These are phyloP conservation scores for Mallotus japonicus DNA, from an alignment of 441 rosid species.

Conservation along the genomic window DNA sequence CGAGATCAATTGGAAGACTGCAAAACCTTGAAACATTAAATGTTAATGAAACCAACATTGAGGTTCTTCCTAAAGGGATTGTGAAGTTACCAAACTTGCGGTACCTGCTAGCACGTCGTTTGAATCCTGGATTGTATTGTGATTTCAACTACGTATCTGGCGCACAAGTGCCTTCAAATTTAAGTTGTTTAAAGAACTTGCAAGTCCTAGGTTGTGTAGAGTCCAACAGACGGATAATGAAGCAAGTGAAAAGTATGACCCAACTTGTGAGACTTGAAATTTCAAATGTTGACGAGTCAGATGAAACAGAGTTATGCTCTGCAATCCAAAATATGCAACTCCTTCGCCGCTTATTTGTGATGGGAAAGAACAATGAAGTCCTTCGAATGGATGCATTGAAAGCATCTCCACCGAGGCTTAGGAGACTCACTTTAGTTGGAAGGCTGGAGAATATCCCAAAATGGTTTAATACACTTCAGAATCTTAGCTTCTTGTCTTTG, in stretches of 20 bases:
- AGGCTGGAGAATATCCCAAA: neutral
- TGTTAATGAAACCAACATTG: slow-evolving; percentile 15
- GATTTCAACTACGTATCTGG: neutral
- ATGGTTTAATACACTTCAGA: neutral
- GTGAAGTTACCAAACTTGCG: neutral
- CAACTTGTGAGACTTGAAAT: slow-evolving; percentile 11
- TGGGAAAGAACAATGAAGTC: neutral
- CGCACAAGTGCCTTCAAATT: neutral
- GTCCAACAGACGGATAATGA: neutral
- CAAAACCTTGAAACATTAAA: slow-evolving; percentile 31
- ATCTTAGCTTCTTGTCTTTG: neutral
- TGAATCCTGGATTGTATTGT: neutral
- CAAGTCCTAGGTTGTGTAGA: slow-evolving; percentile 12
- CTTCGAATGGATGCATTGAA: neutral
- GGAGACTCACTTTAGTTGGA: slow-evolving; percentile 1
- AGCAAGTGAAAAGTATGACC: neutral
- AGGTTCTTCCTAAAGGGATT: slow-evolving; percentile 6
- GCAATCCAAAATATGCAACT: slow-evolving; percentile 7
- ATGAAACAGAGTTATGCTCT: neutral
- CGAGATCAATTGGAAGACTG: slow-evolving; percentile 35
- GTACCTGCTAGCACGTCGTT: neutral
- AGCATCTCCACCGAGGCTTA: neutral
- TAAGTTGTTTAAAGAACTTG: slow-evolving; percentile 4
- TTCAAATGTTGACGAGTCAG: neutral
- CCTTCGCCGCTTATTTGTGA: slow-evolving; percentile 12